A percentile compares a stretch with the other conserved stretches of the same genome.
These are phyloP conservation scores for Sphagnurus paluster DNA, from an alignment of 1,284 basidiomycete genomes.

Conservation along the genomic window DNA sequence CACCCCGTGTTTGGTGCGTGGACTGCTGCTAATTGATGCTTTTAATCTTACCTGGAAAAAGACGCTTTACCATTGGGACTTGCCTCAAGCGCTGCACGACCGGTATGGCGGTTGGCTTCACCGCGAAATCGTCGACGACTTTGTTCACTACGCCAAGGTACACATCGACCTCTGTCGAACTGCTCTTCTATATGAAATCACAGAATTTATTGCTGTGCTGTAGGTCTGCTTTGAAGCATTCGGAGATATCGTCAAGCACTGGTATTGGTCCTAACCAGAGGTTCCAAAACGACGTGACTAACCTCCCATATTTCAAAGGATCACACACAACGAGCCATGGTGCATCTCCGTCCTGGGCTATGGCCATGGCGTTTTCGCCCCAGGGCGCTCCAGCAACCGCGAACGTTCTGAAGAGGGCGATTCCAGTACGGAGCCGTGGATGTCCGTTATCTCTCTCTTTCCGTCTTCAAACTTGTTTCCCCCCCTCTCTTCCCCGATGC, in stretches of 20 bases:
- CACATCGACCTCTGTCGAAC: slow-evolving; percentile 1
- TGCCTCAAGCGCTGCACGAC: slow-evolving; percentile 69
- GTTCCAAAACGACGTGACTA: slow-evolving; percentile 1
- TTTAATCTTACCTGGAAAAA: slow-evolving; percentile 21
- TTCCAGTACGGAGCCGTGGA: slow-evolving; percentile 71
- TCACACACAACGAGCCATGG: slow-evolving; percentile 77
- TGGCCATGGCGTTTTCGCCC: slow-evolving; percentile 63
- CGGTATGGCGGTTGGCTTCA: slow-evolving; percentile 76
- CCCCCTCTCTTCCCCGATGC: no score
- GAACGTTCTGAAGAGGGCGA: slow-evolving; percentile 54
- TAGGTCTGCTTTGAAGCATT: slow-evolving; percentile 70
- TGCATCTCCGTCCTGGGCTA: slow-evolving; percentile 71
- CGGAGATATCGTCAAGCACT: slow-evolving; percentile 76
- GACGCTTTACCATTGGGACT: slow-evolving; percentile 82
- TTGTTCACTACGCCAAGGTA: slow-evolving; percentile 60
- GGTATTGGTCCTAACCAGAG: slow-evolving; percentile 38
- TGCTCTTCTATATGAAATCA: neutral
- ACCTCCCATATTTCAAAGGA: slow-evolving; percentile 34
- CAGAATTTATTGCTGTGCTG: neutral
- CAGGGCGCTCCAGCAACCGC: slow-evolving; percentile 67
- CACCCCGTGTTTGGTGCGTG: slow-evolving; percentile 65
- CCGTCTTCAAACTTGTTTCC: no score
- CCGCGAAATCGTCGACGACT: slow-evolving; percentile 65
- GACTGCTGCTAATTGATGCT: neutral
- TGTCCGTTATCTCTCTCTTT: slow-evolving; percentile 40